These are phyloP conservation scores for Trypanosoma rangeli DNA, from an alignment of 208 protist species.

Conservation along the genomic window DNA sequence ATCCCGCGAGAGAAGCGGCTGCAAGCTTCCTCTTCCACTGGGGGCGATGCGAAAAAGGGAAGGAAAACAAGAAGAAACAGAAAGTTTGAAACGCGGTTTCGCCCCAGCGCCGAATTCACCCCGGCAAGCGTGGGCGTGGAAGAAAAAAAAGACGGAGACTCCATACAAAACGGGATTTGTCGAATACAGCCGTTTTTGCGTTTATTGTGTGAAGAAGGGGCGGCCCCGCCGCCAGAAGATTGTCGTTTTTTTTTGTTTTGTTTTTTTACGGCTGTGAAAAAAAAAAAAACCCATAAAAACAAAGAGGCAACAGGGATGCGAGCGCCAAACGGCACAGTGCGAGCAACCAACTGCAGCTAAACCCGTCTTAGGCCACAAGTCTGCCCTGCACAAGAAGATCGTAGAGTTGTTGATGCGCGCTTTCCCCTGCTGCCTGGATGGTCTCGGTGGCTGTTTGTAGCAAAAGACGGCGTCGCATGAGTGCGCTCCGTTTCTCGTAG, in stretches of 20 bases:
- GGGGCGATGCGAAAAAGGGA: too few species aligned
- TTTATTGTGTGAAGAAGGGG: too few species aligned
- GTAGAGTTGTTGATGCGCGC: conserved; percentile 43
- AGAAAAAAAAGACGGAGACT: too few species aligned
- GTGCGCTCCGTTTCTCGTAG: conserved; percentile 49
- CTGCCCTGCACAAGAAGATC: conserved; percentile 31
- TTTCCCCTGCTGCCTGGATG: conserved; percentile 35
- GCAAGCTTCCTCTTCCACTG: too few species aligned
- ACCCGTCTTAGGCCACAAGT: conserved; percentile 20
- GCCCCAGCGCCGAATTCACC: too few species aligned
- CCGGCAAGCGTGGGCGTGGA: too few species aligned
- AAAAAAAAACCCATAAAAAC: not conserved
- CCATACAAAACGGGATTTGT: too few species aligned
- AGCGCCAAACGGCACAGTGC: not conserved
- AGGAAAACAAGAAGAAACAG: too few species aligned
- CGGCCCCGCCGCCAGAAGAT: too few species aligned
- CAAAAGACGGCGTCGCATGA: conserved; percentile 62
- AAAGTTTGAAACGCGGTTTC: too few species aligned
- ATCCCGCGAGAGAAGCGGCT: not conserved
- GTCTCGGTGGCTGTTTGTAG: conserved; percentile 47
- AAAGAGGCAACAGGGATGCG: not conserved
- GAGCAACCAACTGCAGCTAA: not conserved
- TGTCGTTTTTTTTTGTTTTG: not conserved
- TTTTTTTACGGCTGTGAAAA: not conserved
- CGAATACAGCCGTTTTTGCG: too few species aligned